Evolutionary conservation across 2,329 filamentous ascomycete genomes (phyloP).

Genomic region (Canariomyces notabilis): DNA sequence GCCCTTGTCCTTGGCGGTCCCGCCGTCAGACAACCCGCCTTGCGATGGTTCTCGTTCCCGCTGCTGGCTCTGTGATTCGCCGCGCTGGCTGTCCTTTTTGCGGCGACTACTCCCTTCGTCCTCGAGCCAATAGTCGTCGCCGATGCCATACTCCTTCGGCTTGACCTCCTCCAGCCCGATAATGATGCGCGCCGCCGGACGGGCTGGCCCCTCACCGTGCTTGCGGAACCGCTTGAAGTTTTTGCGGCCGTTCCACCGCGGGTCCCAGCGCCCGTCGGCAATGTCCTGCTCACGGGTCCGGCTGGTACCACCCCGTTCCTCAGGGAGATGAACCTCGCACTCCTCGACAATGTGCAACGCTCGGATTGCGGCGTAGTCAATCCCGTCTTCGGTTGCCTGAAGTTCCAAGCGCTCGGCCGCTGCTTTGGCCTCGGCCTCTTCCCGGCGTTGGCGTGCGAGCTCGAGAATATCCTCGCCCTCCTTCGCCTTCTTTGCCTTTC

Average conservation of each 20-base stretch:
- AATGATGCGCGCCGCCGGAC: conserved; percentile 50
- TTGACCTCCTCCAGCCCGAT: conserved; percentile 67
- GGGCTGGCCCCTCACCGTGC: conserved; percentile 45
- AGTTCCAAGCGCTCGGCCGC: conserved; percentile 50
- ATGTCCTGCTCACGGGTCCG: conserved; percentile 45
- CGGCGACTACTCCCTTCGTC: conserved; percentile 33
- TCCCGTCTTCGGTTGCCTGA: conserved; percentile 51
- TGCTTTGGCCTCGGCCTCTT: conserved; percentile 62
- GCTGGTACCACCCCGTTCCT: conserved; percentile 18
- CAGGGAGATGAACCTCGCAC: conserved; percentile 56
- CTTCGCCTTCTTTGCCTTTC: conserved; percentile 46
- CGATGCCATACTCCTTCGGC: conserved; percentile 66
- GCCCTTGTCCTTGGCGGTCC: conserved; percentile 28
- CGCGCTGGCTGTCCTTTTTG: conserved; percentile 21
- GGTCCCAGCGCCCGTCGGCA: conserved; percentile 66
- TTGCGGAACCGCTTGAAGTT: conserved; percentile 89
- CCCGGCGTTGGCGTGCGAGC: conserved; percentile 53
- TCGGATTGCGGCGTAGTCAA: conserved; percentile 69
- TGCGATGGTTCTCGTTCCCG: conserved; percentile 5
- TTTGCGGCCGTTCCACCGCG: conserved; percentile 86
- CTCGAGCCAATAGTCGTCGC: conserved; percentile 72
- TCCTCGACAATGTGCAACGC: conserved; percentile 72
- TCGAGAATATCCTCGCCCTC: conserved; percentile 63
- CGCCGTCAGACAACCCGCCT: background rate
- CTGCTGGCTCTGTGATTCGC: conserved; percentile 16